Evolutionary conservation across 768 basidiomycete genomes (phyloP).

Genomic region (Favolaschia claudopus): DNA sequence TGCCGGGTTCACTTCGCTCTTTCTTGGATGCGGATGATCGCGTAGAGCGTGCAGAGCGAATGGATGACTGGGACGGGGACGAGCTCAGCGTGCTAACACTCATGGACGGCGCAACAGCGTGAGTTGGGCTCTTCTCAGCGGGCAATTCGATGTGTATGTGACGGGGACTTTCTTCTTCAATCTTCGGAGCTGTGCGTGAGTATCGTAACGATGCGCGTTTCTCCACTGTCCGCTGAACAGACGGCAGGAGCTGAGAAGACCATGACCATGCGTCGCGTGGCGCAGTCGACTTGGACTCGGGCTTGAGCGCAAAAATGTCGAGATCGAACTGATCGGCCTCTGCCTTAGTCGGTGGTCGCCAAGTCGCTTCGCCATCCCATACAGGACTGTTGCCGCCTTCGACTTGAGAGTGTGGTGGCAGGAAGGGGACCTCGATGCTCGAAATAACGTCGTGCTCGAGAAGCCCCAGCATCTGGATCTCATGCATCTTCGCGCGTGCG

Average conservation of each 20-base stretch:
- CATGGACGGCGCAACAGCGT: slow-evolving; percentile 31
- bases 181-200: slow-evolving; percentile 54
- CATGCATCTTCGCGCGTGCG: slow-evolving; percentile 95
- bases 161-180: slow-evolving; percentile 80
- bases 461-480: slow-evolving; percentile 93
- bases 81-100: slow-evolving; percentile 56
- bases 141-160: slow-evolving; percentile 60
- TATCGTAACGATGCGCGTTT: slow-evolving; percentile 59
- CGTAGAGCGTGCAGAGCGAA: slow-evolving; percentile 61
- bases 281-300: slow-evolving; percentile 40
- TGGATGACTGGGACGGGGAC: slow-evolving; percentile 73
- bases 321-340: slow-evolving; percentile 81
- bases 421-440: slow-evolving; percentile 85
- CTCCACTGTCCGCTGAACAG: slow-evolving; percentile 47
- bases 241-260: slow-evolving; percentile 47
- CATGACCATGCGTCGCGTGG: slow-evolving; percentile 48
- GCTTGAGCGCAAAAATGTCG: slow-evolving; percentile 67
- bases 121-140: slow-evolving; percentile 44
- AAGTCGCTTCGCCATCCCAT: slow-evolving; percentile 44
- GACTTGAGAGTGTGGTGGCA: slow-evolving; percentile 53
- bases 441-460: slow-evolving; percentile 91
- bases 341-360: slow-evolving; percentile 49
- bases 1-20: slow-evolving; percentile 36
- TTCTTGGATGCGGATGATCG: slow-evolving; percentile 55
- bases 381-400: slow-evolving; percentile 37